Base-by-base conservation (phyloP, 148 eudicot species). In the Camellia granthamiana region DNA sequence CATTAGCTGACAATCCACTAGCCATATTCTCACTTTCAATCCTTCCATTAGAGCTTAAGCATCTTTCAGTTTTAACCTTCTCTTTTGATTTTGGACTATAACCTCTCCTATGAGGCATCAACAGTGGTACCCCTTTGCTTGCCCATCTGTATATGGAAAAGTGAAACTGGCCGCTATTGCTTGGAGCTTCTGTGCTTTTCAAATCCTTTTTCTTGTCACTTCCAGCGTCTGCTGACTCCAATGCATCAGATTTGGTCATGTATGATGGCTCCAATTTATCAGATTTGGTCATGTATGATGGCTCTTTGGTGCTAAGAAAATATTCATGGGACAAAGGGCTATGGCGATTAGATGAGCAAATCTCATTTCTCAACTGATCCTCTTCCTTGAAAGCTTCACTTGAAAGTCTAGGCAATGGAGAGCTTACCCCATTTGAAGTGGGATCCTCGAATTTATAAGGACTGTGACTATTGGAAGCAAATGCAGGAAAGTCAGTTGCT, bases 101-200 rank as follows among this genome's bases (percentile, higher is more conserved):
- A 5, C 84, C 83, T 81, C 75, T 82, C 79, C 85, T 73, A 19
- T 83, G 79, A 47, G 95, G 87, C 83, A 90, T 81, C 62, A 84
- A 74, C 44, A 90, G 42, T 6, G 95, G 94, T 46, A 86, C 88
- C 86, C 89, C 92, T 81, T 78, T 88, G 82, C 85, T 83, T 77
- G 94, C 91, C 99, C 99, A 96, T 79, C 89, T 93, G 84, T 96
- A 88, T 79, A 96, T 93, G 14, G 98, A 96, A 80, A 96, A 96
- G 79, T 96, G 99, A 83, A 93, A 96, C 63, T 88, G 88, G 70
- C 80, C 72, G 21, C 76, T 71, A 16, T 79, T 78, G 49, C 59
- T 81, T 64, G 75, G 79, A 84, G 79, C 52, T 73, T 86, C 89
- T 23, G 78, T 56, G 72, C 49, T 70, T 75, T 81, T 83, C 19